These are phyloP conservation scores for Termitomyces sp. DNA, from an alignment of 768 basidiomycete genomes.

Conservation along the genomic window DNA sequence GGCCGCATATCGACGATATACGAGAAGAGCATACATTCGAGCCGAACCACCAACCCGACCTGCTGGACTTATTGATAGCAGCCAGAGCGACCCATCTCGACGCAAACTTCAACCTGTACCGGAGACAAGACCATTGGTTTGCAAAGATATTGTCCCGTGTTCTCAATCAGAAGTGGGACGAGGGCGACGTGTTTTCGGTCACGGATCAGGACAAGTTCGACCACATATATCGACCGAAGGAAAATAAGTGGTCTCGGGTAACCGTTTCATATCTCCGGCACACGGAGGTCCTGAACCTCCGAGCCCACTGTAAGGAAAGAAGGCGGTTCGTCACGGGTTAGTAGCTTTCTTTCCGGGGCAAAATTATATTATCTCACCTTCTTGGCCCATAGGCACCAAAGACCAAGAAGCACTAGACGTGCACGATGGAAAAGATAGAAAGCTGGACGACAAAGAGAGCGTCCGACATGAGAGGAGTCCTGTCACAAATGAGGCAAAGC, in stretches of 20 bases:
- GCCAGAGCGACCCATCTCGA: neutral
- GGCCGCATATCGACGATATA: neutral
- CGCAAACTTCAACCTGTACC: neutral
- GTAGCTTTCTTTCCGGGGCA: neutral
- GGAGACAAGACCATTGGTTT: conserved; percentile 6
- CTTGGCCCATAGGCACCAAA: neutral
- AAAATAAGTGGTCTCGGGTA: neutral
- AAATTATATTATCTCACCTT: neutral
- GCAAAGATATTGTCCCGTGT: neutral
- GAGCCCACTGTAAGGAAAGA: neutral
- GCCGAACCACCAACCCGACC: neutral
- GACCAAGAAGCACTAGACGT: neutral
- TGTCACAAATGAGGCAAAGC: neutral
- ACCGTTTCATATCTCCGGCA: neutral
- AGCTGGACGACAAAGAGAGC: too few species aligned
- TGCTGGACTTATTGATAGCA: conserved; percentile 1
- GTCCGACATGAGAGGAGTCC: too few species aligned
- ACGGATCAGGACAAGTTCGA: conserved; percentile 1
- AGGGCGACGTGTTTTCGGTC: neutral
- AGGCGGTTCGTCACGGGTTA: neutral
- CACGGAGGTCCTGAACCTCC: neutral
- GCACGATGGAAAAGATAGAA: neutral
- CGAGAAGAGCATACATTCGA: neutral
- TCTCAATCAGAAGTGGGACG: conserved; percentile 1
- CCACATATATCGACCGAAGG: neutral